Evolutionary conservation across 2,329 filamentous ascomycete genomes (phyloP).

Genomic region (Aspergillus sp.): DNA sequence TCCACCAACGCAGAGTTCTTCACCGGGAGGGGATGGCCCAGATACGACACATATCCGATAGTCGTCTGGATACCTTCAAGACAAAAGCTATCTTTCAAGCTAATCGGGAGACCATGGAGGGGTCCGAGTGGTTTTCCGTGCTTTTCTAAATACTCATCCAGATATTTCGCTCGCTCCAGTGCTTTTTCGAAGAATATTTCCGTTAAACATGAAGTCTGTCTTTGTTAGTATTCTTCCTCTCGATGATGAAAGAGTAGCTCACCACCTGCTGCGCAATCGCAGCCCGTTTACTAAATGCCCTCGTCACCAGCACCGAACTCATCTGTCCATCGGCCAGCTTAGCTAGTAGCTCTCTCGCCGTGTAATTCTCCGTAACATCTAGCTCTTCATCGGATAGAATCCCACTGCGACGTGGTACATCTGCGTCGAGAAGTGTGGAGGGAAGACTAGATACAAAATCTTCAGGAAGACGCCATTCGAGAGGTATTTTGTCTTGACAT

Average conservation of each 20-base stretch:
- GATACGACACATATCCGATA: constrained; percentile 11
- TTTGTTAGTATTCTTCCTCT: too few relatives aligned
- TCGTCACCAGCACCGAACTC: constrained; percentile 7
- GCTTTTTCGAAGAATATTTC: constrained; percentile 30
- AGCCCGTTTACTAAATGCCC: constrained; percentile 34
- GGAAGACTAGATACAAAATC: not conserved
- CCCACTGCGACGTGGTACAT: constrained; percentile 8
- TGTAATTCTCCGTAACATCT: constrained; percentile 9
- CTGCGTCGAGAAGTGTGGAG: not conserved
- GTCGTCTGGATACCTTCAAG: constrained; percentile 8
- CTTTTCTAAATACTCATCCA: constrained; percentile 21
- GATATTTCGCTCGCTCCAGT: constrained; percentile 22
- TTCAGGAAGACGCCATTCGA: not conserved
- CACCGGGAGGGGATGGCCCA: not conserved
- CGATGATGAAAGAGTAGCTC: not conserved
- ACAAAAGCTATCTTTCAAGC: constrained; percentile 20
- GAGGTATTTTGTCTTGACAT: not conserved
- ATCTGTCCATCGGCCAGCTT: constrained; percentile 1
- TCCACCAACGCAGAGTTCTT: constrained; percentile 12
- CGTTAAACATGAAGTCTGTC: constrained; percentile 20
- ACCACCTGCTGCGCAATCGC: constrained; percentile 30
- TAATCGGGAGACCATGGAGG: constrained; percentile 30
- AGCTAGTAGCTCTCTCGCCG: constrained; percentile 11
- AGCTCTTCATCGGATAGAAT: constrained; percentile 11
- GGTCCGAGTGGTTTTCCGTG: constrained; percentile 21